Percentiles rank a stretch among this genome's conserved stretches.
phyloP scores from a whole-genome alignment of 768 basidiomycete genomes.

The Gelatoporia subvermispora region DNA sequence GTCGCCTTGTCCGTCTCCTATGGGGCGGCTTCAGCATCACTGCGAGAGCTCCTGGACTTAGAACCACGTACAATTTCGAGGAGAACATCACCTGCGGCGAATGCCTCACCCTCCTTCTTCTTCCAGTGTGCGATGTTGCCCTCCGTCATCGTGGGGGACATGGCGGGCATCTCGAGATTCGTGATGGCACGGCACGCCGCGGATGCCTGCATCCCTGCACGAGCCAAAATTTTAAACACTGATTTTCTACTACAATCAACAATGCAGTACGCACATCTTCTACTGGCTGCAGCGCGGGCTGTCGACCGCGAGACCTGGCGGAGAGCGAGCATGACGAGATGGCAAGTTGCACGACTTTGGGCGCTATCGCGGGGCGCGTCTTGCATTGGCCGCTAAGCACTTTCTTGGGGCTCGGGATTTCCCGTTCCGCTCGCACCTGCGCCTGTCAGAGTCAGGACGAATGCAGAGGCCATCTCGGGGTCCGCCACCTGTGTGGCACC shows the following conservation, averaged over 20 bases:
- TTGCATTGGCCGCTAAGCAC: too few relatives aligned
- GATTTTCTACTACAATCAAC: background rate
- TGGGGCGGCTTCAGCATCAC: background rate
- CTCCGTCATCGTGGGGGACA: constrained; percentile 97
- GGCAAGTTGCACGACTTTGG: too few relatives aligned
- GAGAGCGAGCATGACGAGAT: constrained; percentile 14
- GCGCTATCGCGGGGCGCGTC: too few relatives aligned
- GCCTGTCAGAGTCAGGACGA: too few relatives aligned
- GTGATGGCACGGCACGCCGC: constrained; percentile 55
- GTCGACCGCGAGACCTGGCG: constrained; percentile 13
- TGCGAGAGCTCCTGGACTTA: background rate
- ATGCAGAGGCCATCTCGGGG: too few relatives aligned
- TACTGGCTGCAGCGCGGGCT: constrained; percentile 8
- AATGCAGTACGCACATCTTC: constrained; percentile 12
- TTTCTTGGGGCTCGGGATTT: constrained; percentile 5
- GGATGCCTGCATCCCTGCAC: constrained; percentile 51
- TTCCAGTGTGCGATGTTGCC: constrained; percentile 92
- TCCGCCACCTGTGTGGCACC: too few relatives aligned
- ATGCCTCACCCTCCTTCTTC: constrained; percentile 77
- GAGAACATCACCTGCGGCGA: constrained; percentile 77
- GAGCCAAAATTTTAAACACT: background rate
- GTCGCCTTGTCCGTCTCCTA: constrained; percentile 95
- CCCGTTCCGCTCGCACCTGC: background rate
- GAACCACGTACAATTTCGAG: constrained; percentile 73
- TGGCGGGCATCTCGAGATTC: constrained; percentile 87